Evolutionary conservation across 2,329 filamentous ascomycete species (phyloP), one percentile per base, ranked within the genome.

Genomic region (Cucurbitaria berberidis): DNA sequence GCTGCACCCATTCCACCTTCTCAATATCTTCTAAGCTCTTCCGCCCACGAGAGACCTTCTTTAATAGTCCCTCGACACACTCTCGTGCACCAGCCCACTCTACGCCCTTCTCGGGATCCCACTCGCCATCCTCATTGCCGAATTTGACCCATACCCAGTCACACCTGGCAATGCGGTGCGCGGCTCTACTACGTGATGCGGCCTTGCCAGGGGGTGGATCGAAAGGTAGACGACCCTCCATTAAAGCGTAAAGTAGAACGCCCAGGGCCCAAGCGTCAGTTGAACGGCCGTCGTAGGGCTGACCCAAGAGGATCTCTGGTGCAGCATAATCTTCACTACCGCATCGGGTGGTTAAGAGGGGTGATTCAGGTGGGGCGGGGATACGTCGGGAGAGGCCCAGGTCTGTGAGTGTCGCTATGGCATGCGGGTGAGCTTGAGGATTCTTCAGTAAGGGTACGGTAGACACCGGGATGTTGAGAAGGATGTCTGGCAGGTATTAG

Each of bases 301-400:
- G 91, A 21, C 93, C 93, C 81, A 99, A 91, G 48, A 99, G 88
- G 40, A 99, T 92, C 74, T 99, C 95, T 0, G 95, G 95, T 0
- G 95, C 93, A 1, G 93, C 93, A 72, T 99, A 99, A 76, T 99
- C 95, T 76, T 98, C 95, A 35, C 90, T 96, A 27, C 95, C 95
- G 74, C 95, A 99, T 9, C 95, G 86, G 1, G 93, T 98, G 56
- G 90, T 90, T n/a, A 99, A 83, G 55, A 93, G 88, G 62, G 96
- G 91, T 46, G 91, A 91, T 57, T 91, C 88, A 0, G 85, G 85
- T 0, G 84, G 84, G 51, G 81, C 76, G 15, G 91, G 86, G 34
- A 98, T 90, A 30, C 89, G 88, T 48, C 93, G 86, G 3, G 92
- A 96, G 11, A 99, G 85, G 13, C 95, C 95, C 11, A 99, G 82